Conservation (phyloP, 768 basidiomycete species). For the Agaricus bisporus region DNA sequence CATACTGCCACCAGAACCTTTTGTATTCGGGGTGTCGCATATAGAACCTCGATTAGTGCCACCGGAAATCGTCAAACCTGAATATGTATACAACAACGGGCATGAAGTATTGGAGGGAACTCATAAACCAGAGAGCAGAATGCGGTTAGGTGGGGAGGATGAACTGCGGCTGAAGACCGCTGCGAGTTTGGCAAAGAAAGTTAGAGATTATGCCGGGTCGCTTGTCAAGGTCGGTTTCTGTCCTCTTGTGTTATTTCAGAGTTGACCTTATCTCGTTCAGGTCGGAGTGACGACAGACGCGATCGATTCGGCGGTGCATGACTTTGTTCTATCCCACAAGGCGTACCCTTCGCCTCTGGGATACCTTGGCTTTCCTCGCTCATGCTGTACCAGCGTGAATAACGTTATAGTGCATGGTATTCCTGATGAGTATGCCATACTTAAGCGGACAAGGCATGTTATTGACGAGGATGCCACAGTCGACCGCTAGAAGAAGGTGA, state of each 20-base stretch:
- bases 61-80: constrained; percentile 43
- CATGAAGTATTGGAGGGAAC: constrained; percentile 12
- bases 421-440: constrained; percentile 69
- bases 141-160: constrained; percentile 47
- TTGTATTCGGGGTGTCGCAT: constrained; percentile 57
- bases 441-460: background rate
- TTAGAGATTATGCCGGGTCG: constrained; percentile 47
- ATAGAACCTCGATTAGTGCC: constrained; percentile 57
- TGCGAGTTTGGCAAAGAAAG: constrained; percentile 48
- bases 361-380: constrained; percentile 70
- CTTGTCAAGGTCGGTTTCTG: constrained; percentile 42
- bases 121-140: constrained; percentile 13
- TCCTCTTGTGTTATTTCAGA: background rate
- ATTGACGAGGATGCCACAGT: constrained; percentile 28
- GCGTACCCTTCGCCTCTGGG: constrained; percentile 87
- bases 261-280: constrained; percentile 26
- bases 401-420: constrained; percentile 87
- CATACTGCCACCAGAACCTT: constrained; percentile 62
- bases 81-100: constrained; percentile 34
- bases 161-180: constrained; percentile 48
- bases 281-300: constrained; percentile 66
- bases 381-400: constrained; percentile 85
- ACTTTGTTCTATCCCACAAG: constrained; percentile 55
- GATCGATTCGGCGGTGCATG: constrained; percentile 70
- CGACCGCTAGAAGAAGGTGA: constrained; percentile 79